These are phyloP conservation scores for Globisporangium sylvaticum DNA, from an alignment of 352 stramenopile species.

Conservation along the genomic window DNA sequence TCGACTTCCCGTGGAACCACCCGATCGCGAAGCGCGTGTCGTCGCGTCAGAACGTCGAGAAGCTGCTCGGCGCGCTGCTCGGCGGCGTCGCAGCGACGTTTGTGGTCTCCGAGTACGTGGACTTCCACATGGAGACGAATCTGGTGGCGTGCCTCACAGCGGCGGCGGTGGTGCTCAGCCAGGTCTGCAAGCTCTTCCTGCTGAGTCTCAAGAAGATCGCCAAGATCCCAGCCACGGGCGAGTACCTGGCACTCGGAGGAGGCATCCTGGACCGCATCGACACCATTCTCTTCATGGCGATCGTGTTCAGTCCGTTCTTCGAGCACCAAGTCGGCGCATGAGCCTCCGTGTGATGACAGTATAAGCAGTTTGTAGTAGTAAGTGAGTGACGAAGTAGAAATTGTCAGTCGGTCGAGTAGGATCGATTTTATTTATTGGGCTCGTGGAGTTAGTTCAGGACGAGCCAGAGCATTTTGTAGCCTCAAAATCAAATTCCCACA, in stretches of 20 bases:
- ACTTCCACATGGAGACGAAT: slow-evolving; percentile 30
- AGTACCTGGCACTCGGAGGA: slow-evolving; percentile 41
- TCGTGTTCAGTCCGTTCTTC: slow-evolving; percentile 55
- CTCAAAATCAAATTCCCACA: background rate
- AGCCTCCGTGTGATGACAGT: background rate
- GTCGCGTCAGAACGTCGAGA: slow-evolving; percentile 58
- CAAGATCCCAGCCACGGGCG: slow-evolving; percentile 36
- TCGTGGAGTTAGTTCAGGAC: background rate
- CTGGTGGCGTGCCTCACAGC: slow-evolving; percentile 30
- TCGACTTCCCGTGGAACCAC: slow-evolving; percentile 56
- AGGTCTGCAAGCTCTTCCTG: slow-evolving; percentile 57
- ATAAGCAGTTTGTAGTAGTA: background rate
- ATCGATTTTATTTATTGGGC: slow-evolving; percentile 7
- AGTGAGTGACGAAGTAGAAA: background rate
- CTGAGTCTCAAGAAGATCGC: slow-evolving; percentile 62
- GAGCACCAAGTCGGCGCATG: slow-evolving; percentile 22
- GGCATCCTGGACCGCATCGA: slow-evolving; percentile 57
- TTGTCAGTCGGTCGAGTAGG: background rate
- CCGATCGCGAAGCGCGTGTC: slow-evolving; percentile 43
- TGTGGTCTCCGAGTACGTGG: slow-evolving; percentile 24
- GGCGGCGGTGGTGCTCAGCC: slow-evolving; percentile 34
- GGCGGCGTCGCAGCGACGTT: slow-evolving; percentile 36
- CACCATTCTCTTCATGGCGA: slow-evolving; percentile 49
- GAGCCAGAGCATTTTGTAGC: background rate
- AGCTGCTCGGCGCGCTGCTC: slow-evolving; percentile 39